Evolutionary conservation across 257 asterid genomes (phyloP).

Genomic region (Ocimum tenuiflorum): DNA sequence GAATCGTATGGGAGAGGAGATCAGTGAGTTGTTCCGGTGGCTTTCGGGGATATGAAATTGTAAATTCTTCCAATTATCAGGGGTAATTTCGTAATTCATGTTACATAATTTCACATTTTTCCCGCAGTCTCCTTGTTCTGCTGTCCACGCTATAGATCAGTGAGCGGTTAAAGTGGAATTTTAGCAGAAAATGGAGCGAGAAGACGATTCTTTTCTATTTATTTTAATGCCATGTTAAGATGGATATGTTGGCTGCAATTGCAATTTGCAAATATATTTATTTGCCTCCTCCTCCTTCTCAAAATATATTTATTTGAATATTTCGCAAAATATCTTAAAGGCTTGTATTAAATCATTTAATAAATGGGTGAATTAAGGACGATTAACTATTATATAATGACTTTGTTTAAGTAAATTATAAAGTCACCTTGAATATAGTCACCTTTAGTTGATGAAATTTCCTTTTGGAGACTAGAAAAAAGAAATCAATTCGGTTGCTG

Average conservation of each 20-base stretch:
- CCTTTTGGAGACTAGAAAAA: slow-evolving; percentile 16
- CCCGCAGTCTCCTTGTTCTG: slow-evolving; percentile 10
- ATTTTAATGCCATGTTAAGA: background rate
- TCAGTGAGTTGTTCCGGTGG: slow-evolving; percentile 88
- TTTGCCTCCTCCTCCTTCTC: no score
- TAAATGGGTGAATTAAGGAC: slow-evolving; percentile 7
- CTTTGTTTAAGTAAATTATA: slow-evolving; percentile 6
- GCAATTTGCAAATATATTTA: no score
- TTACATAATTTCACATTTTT: slow-evolving; percentile 7
- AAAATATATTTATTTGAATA: no score
- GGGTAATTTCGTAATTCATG: slow-evolving; percentile 33
- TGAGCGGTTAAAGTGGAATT: slow-evolving; percentile 23
- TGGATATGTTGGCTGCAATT: background rate
- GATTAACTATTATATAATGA: slow-evolving; percentile 7
- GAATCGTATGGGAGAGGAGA: slow-evolving; percentile 75
- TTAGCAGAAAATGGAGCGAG: slow-evolving; percentile 21
- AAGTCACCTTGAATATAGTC: background rate
- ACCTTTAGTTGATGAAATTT: background rate
- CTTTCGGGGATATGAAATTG: slow-evolving; percentile 61
- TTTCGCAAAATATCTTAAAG: background rate
- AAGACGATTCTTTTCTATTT: slow-evolving; percentile 14
- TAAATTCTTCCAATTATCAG: slow-evolving; percentile 24
- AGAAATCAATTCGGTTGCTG: slow-evolving; percentile 6
- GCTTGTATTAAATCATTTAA: background rate
- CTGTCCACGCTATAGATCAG: no score